phyloP scores from a whole-genome alignment of 202 grass and related monocot genomes.

The Setaria italica region DNA sequence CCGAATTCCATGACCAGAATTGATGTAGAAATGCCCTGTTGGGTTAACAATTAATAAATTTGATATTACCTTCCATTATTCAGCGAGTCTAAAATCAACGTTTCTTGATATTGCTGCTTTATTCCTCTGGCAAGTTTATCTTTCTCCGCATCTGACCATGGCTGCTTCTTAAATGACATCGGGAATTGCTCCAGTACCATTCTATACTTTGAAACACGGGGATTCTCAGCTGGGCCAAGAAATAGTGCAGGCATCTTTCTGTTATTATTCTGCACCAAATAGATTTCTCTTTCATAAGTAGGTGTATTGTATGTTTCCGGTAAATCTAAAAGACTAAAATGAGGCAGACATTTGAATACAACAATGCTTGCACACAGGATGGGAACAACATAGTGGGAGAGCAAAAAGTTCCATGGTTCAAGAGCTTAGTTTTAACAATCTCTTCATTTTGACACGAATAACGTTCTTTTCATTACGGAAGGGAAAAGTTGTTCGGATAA shows the following conservation, averaged over 20 bases:
- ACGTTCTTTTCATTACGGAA: not conserved
- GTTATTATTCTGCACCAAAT: constrained; percentile 54
- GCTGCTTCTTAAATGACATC: constrained; percentile 62
- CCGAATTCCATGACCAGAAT: not conserved
- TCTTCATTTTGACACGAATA: not conserved
- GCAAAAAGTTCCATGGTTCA: not conserved
- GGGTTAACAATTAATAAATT: constrained; percentile 1
- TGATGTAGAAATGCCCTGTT: constrained; percentile 4
- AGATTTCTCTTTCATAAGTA: constrained; percentile 24
- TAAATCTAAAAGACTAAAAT: not conserved
- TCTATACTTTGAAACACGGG: constrained; percentile 69
- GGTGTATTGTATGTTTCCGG: not conserved
- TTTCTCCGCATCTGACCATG: constrained; percentile 78
- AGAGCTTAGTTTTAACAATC: constrained; percentile 12
- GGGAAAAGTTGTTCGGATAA: not conserved
- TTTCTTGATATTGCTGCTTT: constrained; percentile 96
- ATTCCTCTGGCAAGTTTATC: constrained; percentile 87
- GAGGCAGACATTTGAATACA: not conserved
- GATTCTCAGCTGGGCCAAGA: constrained; percentile 78
- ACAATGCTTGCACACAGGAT: not conserved
- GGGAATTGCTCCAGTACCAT: constrained; percentile 75
- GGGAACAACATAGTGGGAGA: not conserved
- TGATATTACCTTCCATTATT: constrained; percentile 70
- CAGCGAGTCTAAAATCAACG: constrained; percentile 73
- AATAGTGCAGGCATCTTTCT: constrained; percentile 65